Percentiles rank a stretch among this genome's conserved stretches.
Evolutionary conservation across 805 yeast species (phyloP).

Genomic region (Ogataea siamensis): DNA sequence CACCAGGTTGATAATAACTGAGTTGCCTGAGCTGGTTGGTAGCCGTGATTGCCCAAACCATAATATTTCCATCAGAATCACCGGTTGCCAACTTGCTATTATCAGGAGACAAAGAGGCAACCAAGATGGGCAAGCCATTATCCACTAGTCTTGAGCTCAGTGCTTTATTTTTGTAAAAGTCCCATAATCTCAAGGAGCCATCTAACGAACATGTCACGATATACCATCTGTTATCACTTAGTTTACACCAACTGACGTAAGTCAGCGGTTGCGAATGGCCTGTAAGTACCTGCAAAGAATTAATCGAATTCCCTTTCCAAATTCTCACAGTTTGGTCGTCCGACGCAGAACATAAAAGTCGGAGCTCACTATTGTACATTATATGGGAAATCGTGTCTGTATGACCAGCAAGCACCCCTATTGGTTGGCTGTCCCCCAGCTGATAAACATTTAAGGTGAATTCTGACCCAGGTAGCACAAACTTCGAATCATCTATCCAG

Average conservation of each 20-base stretch:
- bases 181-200: slow-evolving; percentile 70
- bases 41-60: slow-evolving; percentile 46
- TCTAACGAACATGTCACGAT: slow-evolving; percentile 65
- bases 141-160: slow-evolving; percentile 36
- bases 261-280: slow-evolving; percentile 62
- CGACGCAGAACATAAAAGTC: slow-evolving; percentile 67
- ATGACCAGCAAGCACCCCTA: slow-evolving; percentile 64
- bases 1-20: slow-evolving; percentile 29
- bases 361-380: slow-evolving; percentile 48
- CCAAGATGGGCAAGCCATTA: slow-evolving; percentile 55
- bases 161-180: slow-evolving; percentile 43
- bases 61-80: slow-evolving; percentile 59
- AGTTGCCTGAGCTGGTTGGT: slow-evolving; percentile 13
- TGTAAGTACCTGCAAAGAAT: slow-evolving; percentile 44
- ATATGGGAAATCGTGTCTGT: slow-evolving; percentile 54
- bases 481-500: slow-evolving; percentile 71
- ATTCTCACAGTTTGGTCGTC: slow-evolving; percentile 73
- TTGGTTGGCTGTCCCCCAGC: slow-evolving; percentile 43
- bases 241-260: slow-evolving; percentile 53
- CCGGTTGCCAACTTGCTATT: slow-evolving; percentile 56
- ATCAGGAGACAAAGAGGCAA: slow-evolving; percentile 52
- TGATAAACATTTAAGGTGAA: slow-evolving; percentile 57
- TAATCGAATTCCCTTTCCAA: slow-evolving; percentile 68
- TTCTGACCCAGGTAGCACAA: slow-evolving; percentile 65
- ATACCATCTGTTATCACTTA: slow-evolving; percentile 23